Conservation (phyloP, 2,329 filamentous ascomycete species). For the Chaetothyriales sp. region DNA sequence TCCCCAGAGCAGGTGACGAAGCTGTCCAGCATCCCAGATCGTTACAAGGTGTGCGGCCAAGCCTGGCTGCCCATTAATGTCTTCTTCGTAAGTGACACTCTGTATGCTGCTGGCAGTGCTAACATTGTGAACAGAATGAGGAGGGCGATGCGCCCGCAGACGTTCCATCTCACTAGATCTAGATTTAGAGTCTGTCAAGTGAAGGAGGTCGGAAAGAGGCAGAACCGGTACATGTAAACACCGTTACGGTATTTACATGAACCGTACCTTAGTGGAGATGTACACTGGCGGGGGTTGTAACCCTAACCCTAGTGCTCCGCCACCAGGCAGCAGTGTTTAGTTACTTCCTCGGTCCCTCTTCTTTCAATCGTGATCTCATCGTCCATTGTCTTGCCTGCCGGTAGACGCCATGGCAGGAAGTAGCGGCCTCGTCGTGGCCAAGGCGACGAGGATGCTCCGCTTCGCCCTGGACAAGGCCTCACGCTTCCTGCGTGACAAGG, state of each 20-base stretch:
- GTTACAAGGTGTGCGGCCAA: constrained; percentile 73
- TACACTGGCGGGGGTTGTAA: background rate
- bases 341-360: constrained; percentile 28
- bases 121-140: background rate
- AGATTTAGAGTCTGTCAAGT: no score
- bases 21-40: constrained; percentile 52
- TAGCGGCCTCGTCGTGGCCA: constrained; percentile 35
- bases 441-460: constrained; percentile 32
- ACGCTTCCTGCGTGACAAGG: constrained; percentile 27
- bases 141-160: background rate
- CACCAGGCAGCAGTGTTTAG: background rate
- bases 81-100: constrained; percentile 40
- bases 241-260: no score
- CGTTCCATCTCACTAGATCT: constrained; percentile 1
- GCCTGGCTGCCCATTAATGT: constrained; percentile 48
- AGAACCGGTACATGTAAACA: no score
- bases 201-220: no score
- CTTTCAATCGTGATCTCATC: constrained; percentile 1
- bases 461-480: constrained; percentile 35
- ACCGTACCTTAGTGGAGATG: background rate
- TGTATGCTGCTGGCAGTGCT: background rate
- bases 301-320: background rate
- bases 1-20: constrained; percentile 55
- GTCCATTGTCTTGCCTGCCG: constrained; percentile 8
- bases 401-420: constrained; percentile 30